A percentile compares a stretch with the other conserved stretches of the same genome.
phyloP scores from a whole-genome alignment of 306 rosid genomes.

The Arachis hypogaea region DNA sequence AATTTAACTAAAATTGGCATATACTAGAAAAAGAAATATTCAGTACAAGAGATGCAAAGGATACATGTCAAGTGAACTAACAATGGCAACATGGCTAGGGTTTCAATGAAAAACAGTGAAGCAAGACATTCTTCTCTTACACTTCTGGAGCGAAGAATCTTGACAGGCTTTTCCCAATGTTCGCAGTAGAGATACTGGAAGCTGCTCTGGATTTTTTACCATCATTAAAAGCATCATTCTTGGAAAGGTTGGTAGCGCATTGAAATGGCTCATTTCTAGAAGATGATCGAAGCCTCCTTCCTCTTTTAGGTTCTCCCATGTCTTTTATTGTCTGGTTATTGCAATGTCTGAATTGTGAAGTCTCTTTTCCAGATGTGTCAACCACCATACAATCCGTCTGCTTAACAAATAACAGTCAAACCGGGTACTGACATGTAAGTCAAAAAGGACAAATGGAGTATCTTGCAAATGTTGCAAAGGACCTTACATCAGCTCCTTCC shows the following conservation, averaged over 20 bases:
- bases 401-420: constrained; percentile 43
- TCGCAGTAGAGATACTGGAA: constrained; percentile 36
- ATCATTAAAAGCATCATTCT: constrained; percentile 35
- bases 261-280: constrained; percentile 45
- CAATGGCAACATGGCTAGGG: neutral
- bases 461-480: constrained; percentile 39
- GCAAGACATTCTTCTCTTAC: constrained; percentile 46
- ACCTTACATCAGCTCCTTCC: constrained; percentile 55
- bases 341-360: constrained; percentile 50
- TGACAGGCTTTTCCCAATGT: constrained; percentile 34
- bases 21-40: constrained; percentile 1
- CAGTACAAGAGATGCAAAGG: constrained; percentile 3
- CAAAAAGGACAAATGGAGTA: constrained; percentile 29
- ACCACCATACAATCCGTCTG: constrained; percentile 50
- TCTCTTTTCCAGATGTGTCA: constrained; percentile 52
- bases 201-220: constrained; percentile 45
- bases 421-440: constrained; percentile 26
- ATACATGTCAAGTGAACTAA: constrained; percentile 23
- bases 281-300: constrained; percentile 49
- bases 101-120: constrained; percentile 30
- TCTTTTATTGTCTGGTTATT: constrained; percentile 43
- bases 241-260: constrained; percentile 43
- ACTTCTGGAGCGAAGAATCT: constrained; percentile 34
- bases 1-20: constrained; percentile 24
- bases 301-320: constrained; percentile 42